phyloP scores from a whole-genome alignment of 495 filamentous ascomycete species.

The Hypoxylon subgilvum region DNA sequence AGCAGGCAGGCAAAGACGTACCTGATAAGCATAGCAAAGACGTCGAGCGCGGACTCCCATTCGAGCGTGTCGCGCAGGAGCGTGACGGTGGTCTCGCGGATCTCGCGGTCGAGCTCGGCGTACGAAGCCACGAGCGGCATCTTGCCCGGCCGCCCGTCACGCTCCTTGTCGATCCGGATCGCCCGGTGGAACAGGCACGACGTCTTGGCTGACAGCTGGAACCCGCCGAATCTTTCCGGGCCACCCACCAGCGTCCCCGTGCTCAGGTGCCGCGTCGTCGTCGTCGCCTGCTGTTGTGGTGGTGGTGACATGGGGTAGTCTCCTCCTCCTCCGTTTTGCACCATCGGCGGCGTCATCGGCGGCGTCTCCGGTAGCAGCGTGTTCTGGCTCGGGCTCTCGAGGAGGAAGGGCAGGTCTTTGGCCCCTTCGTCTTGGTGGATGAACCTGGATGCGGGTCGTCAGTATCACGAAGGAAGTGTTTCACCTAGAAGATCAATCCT shows the following conservation, averaged over 20 bases:
- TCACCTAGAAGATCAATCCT: too few species aligned
- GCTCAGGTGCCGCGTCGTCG: slow-evolving; percentile 25
- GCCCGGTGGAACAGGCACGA: slow-evolving; percentile 39
- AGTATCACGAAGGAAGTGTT: too few species aligned
- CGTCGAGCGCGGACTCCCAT: slow-evolving; percentile 41
- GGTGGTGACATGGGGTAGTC: slow-evolving; percentile 21
- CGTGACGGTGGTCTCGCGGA: slow-evolving; percentile 28
- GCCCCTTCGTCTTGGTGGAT: slow-evolving; percentile 39
- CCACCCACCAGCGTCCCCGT: slow-evolving; percentile 22
- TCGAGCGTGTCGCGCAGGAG: slow-evolving; percentile 33
- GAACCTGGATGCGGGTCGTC: slow-evolving; percentile 18
- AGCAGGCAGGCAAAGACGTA: slow-evolving; percentile 10
- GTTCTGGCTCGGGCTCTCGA: slow-evolving; percentile 36
- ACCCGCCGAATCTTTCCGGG: slow-evolving; percentile 27
- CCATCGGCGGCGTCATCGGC: slow-evolving; percentile 15
- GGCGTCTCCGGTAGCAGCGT: slow-evolving; percentile 41
- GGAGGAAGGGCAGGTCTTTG: slow-evolving; percentile 35
- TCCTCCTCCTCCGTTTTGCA: background rate
- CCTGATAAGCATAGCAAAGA: slow-evolving; percentile 43
- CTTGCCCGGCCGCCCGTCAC: slow-evolving; percentile 28
- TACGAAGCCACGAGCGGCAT: slow-evolving; percentile 31
- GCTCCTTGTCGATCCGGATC: slow-evolving; percentile 39
- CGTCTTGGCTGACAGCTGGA: slow-evolving; percentile 39
- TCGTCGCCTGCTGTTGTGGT: too few species aligned
- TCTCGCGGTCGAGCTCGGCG: slow-evolving; percentile 37